Evolutionary conservation across 306 rosid genomes (phyloP).

Genomic region (Styphnolobium japonicum): DNA sequence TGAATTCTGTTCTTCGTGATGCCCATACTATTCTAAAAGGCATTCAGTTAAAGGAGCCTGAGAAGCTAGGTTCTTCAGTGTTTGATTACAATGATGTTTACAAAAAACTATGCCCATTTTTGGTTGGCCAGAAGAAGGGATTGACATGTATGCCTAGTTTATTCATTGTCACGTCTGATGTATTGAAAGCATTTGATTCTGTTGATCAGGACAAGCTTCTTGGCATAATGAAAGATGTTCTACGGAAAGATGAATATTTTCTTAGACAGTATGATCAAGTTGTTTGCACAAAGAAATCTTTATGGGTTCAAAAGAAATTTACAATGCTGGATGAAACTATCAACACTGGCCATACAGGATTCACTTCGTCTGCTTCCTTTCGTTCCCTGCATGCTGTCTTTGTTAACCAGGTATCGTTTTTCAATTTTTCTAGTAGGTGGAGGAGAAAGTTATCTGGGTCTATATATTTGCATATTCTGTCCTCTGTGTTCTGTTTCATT

Average conservation of each 20-base stretch:
- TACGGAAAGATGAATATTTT: slow-evolving; percentile 47
- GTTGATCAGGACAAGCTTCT: slow-evolving; percentile 79
- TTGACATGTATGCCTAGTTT: slow-evolving; percentile 38
- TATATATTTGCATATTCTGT: not conserved
- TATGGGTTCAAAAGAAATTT: slow-evolving; percentile 64
- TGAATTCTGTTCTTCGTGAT: slow-evolving; percentile 68
- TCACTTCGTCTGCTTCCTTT: slow-evolving; percentile 31
- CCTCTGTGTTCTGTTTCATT: not conserved
- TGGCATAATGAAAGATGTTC: slow-evolving; percentile 46
- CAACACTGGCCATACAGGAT: slow-evolving; percentile 20
- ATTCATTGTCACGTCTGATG: slow-evolving; percentile 77
- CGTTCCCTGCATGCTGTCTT: slow-evolving; percentile 44
- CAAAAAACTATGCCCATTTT: slow-evolving; percentile 58
- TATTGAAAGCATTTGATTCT: slow-evolving; percentile 80
- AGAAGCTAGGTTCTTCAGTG: slow-evolving; percentile 82
- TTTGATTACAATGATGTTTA: slow-evolving; percentile 89
- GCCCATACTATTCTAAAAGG: slow-evolving; percentile 66
- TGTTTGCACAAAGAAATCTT: slow-evolving; percentile 50
- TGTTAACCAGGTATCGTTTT: slow-evolving; percentile 58
- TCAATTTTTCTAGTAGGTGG: not conserved
- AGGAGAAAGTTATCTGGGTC: not conserved
- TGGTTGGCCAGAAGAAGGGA: slow-evolving; percentile 45
- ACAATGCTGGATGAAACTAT: slow-evolving; percentile 36
- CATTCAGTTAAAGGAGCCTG: slow-evolving; percentile 56
- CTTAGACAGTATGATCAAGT: slow-evolving; percentile 57